Evolutionary conservation across 306 rosid species (phyloP), one percentile per base, ranked within the genome.

Genomic region (Medicago arabica): DNA sequence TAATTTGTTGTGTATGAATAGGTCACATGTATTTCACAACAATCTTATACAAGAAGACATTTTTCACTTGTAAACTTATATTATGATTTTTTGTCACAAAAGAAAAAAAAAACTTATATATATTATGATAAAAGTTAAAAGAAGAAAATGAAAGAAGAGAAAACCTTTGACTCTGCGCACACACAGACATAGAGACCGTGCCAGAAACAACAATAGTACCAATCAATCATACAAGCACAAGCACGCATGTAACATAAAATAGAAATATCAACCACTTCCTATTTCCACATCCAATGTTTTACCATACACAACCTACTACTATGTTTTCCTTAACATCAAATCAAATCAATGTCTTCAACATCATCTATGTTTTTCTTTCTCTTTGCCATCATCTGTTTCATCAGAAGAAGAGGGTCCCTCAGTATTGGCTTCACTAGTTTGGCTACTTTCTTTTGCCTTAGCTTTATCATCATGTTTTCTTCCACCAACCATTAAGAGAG

Each of bases 321-420:
- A 58, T 58, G 8, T 58, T 61, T 61, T 18, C 67, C 14, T 60
- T 69, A 76, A 57, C 69, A 69, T 67, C 71, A 73, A 83, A 69
- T 67, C 71, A 73, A 83, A 62, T 53, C 80, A 0, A 0, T 73
- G 75, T 75, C 76, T 59, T 60, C 18, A 84, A 39, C 43, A 41
- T 57, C 44, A 79, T 75, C 77, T 72, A 12, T 59, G 54, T 16
- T 50, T 79, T 39, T 63, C 84, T 28, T 83, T 77, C 31, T 77
- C 75, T 71, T 81, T 73, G 3, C 75, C 83, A 28, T 82, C 78
- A 39, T 74, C 84, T 72, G 77, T 80, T 77, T 82, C 71, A 25
- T 77, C 82, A 80, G 82, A 74, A 49, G 84, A 84, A 69, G 89
- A 77, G 77, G 84, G 72, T 67, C 82, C 87, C 64, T 80, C 81